phyloP scores from a whole-genome alignment of 129 eudicot genomes.

The Silybum marianum region DNA sequence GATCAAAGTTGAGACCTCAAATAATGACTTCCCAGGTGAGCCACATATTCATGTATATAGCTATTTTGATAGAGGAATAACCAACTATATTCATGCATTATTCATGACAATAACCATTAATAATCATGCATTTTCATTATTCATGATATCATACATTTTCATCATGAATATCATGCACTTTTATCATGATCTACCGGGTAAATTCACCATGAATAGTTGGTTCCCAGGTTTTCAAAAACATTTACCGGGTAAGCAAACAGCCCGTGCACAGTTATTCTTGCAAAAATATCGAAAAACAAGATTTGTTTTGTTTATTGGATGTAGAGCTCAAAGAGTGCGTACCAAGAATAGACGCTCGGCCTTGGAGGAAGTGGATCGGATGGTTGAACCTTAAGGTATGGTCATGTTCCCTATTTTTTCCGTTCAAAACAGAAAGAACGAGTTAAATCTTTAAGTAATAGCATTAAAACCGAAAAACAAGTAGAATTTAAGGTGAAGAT shows the following conservation, averaged over 20 bases:
- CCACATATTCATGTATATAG: not conserved
- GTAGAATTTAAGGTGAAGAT: not conserved
- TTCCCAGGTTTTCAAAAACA: not conserved
- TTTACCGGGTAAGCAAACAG: too few relatives aligned
- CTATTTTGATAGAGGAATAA: not conserved
- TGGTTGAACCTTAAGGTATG: slow-evolving; percentile 20
- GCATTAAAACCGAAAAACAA: not conserved
- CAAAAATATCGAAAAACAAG: not conserved
- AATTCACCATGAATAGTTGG: not conserved
- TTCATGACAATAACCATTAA: not conserved
- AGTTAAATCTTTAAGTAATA: slow-evolving; percentile 9
- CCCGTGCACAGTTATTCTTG: not conserved
- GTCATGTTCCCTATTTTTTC: slow-evolving; percentile 23
- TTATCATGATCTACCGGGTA: too few relatives aligned
- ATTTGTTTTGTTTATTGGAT: not conserved
- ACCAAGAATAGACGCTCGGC: slow-evolving; percentile 42
- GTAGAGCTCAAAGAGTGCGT: slow-evolving; percentile 6
- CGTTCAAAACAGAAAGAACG: not conserved
- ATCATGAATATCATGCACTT: too few relatives aligned
- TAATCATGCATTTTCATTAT: not conserved
- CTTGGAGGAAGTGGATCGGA: slow-evolving; percentile 38
- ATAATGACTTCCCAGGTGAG: not conserved
- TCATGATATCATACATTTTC: too few relatives aligned
- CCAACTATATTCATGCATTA: not conserved
- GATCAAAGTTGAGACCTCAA: not conserved